Conservation (phyloP, 1,284 basidiomycete genomes). For the Sanghuangporus weigelae region DNA sequence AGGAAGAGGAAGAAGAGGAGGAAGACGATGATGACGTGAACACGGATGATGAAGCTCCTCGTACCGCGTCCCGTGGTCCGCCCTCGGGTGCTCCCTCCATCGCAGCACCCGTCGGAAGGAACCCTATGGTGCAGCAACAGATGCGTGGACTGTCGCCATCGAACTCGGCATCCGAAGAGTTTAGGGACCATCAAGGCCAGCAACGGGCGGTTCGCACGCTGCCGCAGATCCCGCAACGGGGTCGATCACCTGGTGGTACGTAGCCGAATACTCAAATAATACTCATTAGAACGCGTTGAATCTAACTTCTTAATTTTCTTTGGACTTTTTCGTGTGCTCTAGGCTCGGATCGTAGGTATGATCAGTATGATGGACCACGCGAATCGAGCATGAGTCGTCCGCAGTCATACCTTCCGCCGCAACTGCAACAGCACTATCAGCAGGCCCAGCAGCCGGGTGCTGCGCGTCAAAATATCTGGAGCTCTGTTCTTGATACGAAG, state of each 20-base stretch:
- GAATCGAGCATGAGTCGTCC: constrained; percentile 28
- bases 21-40: constrained; percentile 52
- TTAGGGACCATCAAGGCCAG: constrained; percentile 18
- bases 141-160: constrained; percentile 26
- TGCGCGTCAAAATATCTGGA: constrained; percentile 73
- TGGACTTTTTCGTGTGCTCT: neutral
- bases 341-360: constrained; percentile 29
- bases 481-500: constrained; percentile 75
- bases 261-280: neutral
- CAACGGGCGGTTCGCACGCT: constrained; percentile 22
- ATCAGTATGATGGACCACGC: constrained; percentile 43
- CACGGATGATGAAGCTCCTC: constrained; percentile 40
- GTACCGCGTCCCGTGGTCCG: constrained; percentile 21
- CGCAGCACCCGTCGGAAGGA: constrained; percentile 23
- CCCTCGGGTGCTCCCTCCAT: constrained; percentile 25
- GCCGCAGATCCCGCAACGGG: constrained; percentile 23
- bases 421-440: constrained; percentile 23
- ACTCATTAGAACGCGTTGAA: constrained; percentile 1
- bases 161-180: constrained; percentile 14
- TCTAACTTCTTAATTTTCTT: neutral
- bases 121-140: constrained; percentile 25
- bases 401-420: constrained; percentile 35
- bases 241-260: constrained; percentile 18
- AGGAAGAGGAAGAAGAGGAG: constrained; percentile 71
- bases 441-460: constrained; percentile 35